phyloP scores from a whole-genome alignment of 1,284 basidiomycete species.

The Rhodotorula sp. region DNA sequence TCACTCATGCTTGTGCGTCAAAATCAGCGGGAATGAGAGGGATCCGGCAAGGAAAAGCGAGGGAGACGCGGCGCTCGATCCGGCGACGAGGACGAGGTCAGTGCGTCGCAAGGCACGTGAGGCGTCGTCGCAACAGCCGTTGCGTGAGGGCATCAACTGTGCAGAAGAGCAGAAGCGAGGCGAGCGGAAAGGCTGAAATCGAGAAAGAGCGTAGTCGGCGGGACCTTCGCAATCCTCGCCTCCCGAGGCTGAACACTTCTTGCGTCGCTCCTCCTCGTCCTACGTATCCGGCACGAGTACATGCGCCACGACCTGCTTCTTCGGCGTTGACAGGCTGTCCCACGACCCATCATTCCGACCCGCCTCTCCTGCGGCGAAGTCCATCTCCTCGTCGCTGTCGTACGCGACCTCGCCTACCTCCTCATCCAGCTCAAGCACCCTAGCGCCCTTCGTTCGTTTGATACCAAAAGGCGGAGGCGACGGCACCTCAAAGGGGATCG shows the following conservation, averaged over 20 bases:
- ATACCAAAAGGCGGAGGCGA: neutral
- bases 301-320: neutral
- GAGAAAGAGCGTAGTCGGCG: neutral
- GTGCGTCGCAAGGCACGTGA: neutral
- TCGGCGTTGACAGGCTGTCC: neutral
- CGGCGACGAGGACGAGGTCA: neutral
- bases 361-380: neutral
- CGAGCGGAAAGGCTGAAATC: neutral
- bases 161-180: neutral
- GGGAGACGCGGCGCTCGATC: neutral
- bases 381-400: constrained; percentile 10
- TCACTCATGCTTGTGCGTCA: no score
- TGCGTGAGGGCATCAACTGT: no score
- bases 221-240: neutral
- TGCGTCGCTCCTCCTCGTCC: neutral
- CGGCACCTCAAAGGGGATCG: constrained; percentile 1
- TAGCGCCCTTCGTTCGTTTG: no score
- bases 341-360: neutral
- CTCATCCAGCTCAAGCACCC: neutral
- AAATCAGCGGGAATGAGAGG: no score
- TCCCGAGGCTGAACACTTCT: neutral
- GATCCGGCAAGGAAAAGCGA: neutral
- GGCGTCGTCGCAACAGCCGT: no score
- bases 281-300: constrained; percentile 25
- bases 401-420: constrained; percentile 3